Evolutionary conservation across 768 basidiomycete genomes (phyloP).

Genomic region (Xerocomus brunneocitrinus): DNA sequence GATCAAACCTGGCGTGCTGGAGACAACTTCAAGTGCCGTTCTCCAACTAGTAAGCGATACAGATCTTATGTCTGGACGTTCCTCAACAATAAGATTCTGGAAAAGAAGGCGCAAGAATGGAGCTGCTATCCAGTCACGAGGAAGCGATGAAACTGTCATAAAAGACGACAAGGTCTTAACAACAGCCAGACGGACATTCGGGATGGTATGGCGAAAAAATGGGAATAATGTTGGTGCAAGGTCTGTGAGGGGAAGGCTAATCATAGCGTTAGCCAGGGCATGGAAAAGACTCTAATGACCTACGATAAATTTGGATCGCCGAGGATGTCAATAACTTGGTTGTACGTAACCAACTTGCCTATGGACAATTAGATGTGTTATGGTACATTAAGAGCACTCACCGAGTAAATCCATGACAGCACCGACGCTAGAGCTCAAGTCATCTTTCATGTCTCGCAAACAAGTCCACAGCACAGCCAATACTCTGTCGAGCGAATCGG

Average conservation of each 20-base stretch:
- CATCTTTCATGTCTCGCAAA: constrained; percentile 90
- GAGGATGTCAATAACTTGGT: constrained; percentile 72
- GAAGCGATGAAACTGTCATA: constrained; percentile 69
- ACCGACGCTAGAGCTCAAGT: constrained; percentile 92
- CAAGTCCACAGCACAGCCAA: constrained; percentile 89
- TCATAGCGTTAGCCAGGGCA: constrained; percentile 2
- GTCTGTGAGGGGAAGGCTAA: constrained; percentile 72
- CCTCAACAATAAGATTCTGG: constrained; percentile 92
- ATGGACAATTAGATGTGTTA: constrained; percentile 4
- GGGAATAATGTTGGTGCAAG: constrained; percentile 88
- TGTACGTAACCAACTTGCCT: constrained; percentile 82
- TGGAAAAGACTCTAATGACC: constrained; percentile 28
- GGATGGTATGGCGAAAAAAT: constrained; percentile 96
- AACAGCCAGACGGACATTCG: constrained; percentile 88
- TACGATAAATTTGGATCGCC: constrained; percentile 68
- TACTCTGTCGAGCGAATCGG: constrained; percentile 66
- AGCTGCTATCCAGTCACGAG: constrained; percentile 74
- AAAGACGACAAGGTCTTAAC: constrained; percentile 86
- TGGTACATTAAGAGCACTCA: constrained; percentile 29
- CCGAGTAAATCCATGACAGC: constrained; percentile 98
- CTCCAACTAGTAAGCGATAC: constrained; percentile 73
- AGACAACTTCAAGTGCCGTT: constrained; percentile 57
- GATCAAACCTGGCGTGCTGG: constrained; percentile 43
- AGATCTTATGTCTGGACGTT: constrained; percentile 76
- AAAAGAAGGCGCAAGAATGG: constrained; percentile 81